These are phyloP conservation scores for Rhizoclosmatium sp. DNA, from an alignment of 192 early-diverging fungal genomes.

Conservation along the genomic window DNA sequence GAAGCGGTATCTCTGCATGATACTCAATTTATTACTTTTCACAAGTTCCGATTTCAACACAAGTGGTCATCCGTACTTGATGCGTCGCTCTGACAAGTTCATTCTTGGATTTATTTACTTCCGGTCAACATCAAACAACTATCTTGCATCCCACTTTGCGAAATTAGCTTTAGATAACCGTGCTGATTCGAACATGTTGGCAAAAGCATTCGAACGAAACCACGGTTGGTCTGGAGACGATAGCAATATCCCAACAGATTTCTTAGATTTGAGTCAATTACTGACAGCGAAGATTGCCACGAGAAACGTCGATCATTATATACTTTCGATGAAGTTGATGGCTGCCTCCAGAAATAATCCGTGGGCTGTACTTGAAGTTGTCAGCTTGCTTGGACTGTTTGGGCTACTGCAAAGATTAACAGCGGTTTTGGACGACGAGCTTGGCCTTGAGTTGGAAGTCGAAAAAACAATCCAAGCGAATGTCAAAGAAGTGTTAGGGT, in stretches of 20 bases:
- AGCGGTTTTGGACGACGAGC: slow-evolving; percentile 3
- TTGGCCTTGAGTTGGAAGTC: slow-evolving; percentile 2
- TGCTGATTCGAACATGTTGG: not conserved
- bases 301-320: slow-evolving; percentile 1
- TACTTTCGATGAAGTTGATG: not conserved
- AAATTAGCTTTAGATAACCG: not conserved
- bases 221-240: no score
- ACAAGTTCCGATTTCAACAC: not conserved
- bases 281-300: not conserved
- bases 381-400: not conserved
- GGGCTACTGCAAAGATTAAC: slow-evolving; percentile 12
- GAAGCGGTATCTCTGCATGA: not conserved
- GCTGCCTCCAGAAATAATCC: slow-evolving; percentile 8
- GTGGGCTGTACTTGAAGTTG: slow-evolving; percentile 11
- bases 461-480: not conserved
- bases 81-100: not conserved
- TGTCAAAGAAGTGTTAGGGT: not conserved
- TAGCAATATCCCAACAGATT: not conserved
- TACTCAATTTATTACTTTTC: not conserved
- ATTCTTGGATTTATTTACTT: slow-evolving; percentile 24
- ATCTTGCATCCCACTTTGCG: slow-evolving; percentile 21
- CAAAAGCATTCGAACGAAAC: not conserved
- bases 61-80: slow-evolving; percentile 14
- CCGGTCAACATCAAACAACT: not conserved
- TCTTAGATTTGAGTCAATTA: not conserved